phyloP scores from a whole-genome alignment of 345 rosid genomes.

The Acer yangbiense region DNA sequence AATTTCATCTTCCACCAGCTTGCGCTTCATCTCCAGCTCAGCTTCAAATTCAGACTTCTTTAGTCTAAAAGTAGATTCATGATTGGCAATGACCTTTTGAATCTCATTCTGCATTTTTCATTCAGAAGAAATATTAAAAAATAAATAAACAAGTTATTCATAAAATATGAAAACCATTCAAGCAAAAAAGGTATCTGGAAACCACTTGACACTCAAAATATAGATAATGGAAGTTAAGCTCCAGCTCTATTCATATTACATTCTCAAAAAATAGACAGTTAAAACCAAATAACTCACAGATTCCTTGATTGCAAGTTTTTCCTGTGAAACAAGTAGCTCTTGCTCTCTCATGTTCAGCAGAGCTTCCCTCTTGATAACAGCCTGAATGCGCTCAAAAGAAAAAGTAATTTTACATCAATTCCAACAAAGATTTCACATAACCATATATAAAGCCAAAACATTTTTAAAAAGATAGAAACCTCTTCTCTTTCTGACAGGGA shows the following conservation, averaged over 20 bases:
- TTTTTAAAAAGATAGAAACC: conserved; percentile 42
- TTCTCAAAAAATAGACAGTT: not conserved
- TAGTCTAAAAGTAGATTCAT: conserved; percentile 56
- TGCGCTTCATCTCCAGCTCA: conserved; percentile 64
- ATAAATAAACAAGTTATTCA: not conserved
- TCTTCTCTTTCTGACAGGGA: conserved; percentile 68
- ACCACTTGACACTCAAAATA: not conserved
- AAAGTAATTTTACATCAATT: conserved; percentile 19
- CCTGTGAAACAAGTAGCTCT: conserved; percentile 70
- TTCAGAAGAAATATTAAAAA: not conserved
- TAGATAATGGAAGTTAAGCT: not conserved
- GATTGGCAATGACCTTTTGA: conserved; percentile 62
- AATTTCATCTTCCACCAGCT: conserved; percentile 77
- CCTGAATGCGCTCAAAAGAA: conserved; percentile 41
- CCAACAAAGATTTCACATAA: not conserved
- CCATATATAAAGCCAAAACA: not conserved
- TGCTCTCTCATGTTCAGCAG: conserved; percentile 65
- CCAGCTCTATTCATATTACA: not conserved
- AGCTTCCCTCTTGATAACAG: conserved; percentile 58
- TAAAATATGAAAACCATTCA: not conserved
- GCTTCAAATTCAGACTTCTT: conserved; percentile 77
- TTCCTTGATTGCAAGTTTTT: conserved; percentile 68
- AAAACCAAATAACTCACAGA: conserved; percentile 56
- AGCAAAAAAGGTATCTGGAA: not conserved
- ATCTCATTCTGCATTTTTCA: conserved; percentile 56